Base-by-base conservation (phyloP, 2,329 filamentous ascomycete genomes). In the Biscogniauxia marginata region DNA sequence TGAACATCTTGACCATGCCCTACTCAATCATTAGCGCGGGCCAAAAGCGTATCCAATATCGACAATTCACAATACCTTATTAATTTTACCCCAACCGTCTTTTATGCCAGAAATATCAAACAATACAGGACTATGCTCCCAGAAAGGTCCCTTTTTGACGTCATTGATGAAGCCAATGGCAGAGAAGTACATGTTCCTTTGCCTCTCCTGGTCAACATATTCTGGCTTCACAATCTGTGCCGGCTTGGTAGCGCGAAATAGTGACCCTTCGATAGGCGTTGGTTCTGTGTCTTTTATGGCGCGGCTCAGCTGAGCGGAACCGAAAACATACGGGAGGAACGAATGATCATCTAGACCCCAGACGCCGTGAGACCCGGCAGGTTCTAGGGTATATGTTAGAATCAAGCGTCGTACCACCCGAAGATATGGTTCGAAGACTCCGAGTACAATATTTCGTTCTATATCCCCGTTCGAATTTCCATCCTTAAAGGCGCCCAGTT, bases 1-100 rank as follows among this genome's bases (percentile, higher is more conserved):
- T 92, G 77, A 93, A 99, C 95, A 99, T 99, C 75, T 98, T 99
- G 67, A 99, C 85, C 95, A 99, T 98, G 51, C 95, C 95, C 87
- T 89, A 39, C 3, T 6, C 21, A 1, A 13, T 39, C 3, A n/a
- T 51, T 52, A 50, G 55, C 48, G 19, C 19, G 49, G 43, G 18
- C 2, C 16, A 18, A 1, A 30, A 49, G 13, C n/a, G n/a, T n/a
- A n/a, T n/a, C n/a, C n/a, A 11, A 30, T 1, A 2, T 20, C 8
- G 11, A 21, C 7, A 47, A 16, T 53, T 44, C 20, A 21, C 16
- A 52, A 46, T 64, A 84, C 84, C 79, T 93, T 93, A 75, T 99
- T 98, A 68, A 99, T 96, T 78, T 99, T 99, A 34, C 90, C 95
- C 95, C 95, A 99, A n/a, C 95, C 90, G 55, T 88, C 87, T 63